Evolutionary conservation across 2,329 filamentous ascomycete species (phyloP).

Genomic region (Verticillium alfalfae): DNA sequence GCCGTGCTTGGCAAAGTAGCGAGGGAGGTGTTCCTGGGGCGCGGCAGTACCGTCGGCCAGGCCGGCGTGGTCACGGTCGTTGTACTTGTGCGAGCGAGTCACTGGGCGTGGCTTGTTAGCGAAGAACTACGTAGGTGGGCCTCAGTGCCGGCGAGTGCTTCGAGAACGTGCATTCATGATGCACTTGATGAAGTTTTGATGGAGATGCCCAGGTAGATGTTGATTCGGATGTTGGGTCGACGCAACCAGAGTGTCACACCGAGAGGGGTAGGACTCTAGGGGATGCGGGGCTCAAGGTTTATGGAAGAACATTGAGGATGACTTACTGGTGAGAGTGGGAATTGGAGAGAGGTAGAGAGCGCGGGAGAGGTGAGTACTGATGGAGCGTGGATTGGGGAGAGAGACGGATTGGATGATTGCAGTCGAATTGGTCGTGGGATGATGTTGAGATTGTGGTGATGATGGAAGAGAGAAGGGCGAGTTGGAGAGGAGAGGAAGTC

Average conservation of each 20-base stretch:
- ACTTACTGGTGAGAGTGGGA: conserved; percentile 13
- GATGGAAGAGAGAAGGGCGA: conserved; percentile 4
- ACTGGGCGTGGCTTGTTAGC: conserved; percentile 46
- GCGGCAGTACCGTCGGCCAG: conserved; percentile 68
- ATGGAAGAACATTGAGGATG: not conserved
- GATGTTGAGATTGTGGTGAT: not conserved
- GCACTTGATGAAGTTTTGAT: not conserved
- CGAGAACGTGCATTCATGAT: not conserved
- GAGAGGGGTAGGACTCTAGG: not conserved
- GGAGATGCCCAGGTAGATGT: not conserved
- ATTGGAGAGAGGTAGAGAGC: conserved; percentile 4
- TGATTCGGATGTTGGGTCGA: not conserved
- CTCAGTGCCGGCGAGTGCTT: not conserved
- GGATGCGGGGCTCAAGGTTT: not conserved
- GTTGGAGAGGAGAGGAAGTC: not conserved
- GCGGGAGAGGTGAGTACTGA: not conserved
- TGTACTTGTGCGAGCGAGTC: conserved; percentile 96
- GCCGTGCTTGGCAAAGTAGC: conserved; percentile 88
- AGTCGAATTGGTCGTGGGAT: not conserved
- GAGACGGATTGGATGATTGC: not conserved
- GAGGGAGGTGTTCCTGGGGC: conserved; percentile 71
- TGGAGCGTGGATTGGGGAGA: not conserved
- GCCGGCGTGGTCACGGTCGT: conserved; percentile 84
- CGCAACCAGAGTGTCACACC: conserved; percentile 5
- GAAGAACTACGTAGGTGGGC: not conserved